phyloP scores from a whole-genome alignment of 495 filamentous ascomycete species.

The Friedmanniomyces simplex region DNA sequence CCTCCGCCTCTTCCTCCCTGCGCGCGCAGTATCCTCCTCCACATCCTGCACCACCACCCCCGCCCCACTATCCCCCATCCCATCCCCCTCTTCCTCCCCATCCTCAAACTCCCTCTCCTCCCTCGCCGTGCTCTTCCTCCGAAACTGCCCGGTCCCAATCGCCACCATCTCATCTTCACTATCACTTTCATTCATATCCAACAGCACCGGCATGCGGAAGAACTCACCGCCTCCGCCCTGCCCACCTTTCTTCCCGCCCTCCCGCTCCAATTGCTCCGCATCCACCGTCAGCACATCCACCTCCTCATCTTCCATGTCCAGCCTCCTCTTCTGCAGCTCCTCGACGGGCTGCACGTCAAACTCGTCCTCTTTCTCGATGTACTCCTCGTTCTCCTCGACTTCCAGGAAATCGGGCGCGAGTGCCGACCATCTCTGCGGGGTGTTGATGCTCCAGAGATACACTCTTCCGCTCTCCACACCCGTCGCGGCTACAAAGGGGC shows the following conservation, averaged over 20 bases:
- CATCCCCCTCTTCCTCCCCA: conserved; percentile 1
- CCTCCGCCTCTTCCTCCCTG: not conserved
- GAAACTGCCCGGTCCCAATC: conserved; percentile 73
- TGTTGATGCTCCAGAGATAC: conserved; percentile 86
- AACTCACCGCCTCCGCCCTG: conserved; percentile 35
- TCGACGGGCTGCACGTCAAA: conserved; percentile 96
- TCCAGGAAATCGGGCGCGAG: conserved; percentile 94
- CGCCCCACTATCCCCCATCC: not conserved
- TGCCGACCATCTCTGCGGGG: conserved; percentile 91
- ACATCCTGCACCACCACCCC: not conserved
- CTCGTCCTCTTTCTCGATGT: conserved; percentile 89
- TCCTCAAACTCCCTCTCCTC: conserved; percentile 10
- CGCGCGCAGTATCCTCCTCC: not conserved
- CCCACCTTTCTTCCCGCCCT: conserved; percentile 32
- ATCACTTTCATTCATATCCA: conserved; percentile 67
- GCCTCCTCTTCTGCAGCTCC: conserved; percentile 80
- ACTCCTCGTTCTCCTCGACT: conserved; percentile 96
- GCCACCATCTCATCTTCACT: conserved; percentile 83
- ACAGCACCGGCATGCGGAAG: conserved; percentile 79
- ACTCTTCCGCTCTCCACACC: conserved; percentile 82
- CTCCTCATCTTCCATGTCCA: conserved; percentile 81
- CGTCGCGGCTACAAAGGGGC: conserved; percentile 79
- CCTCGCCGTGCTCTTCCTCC: conserved; percentile 35
- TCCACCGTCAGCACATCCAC: conserved; percentile 78
- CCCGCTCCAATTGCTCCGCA: conserved; percentile 42